These are phyloP conservation scores for Tricholoma furcatifolium DNA, from an alignment of 768 basidiomycete genomes.

Conservation along the genomic window DNA sequence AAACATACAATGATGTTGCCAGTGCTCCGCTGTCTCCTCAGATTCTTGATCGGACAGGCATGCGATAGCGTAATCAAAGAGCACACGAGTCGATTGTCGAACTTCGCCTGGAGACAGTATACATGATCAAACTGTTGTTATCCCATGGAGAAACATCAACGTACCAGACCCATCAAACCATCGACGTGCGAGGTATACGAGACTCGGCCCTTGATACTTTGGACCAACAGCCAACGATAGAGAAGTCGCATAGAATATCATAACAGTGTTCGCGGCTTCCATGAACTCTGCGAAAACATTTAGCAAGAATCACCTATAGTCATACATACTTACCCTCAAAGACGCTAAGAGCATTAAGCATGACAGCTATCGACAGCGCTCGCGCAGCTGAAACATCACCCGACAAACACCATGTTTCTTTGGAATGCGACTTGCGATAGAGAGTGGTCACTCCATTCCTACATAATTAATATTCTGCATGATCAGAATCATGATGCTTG, in stretches of 20 bases:
- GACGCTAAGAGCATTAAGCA: conserved; percentile 71
- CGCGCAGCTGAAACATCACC: conserved; percentile 66
- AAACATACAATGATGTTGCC: conserved; percentile 9
- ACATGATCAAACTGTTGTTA: background rate
- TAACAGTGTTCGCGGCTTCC: conserved; percentile 68
- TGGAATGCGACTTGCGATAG: conserved; percentile 34
- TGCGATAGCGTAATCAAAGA: conserved; percentile 77
- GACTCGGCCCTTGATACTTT: conserved; percentile 62
- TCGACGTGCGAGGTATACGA: conserved; percentile 67
- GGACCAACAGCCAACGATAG: conserved; percentile 61
- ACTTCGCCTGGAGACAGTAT: conserved; percentile 54
- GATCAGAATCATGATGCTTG: conserved; percentile 6
- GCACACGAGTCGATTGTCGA: conserved; percentile 68
- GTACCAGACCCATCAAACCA: conserved; percentile 79
- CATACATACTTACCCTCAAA: conserved; percentile 52
- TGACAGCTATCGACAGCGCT: conserved; percentile 61
- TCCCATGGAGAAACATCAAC: conserved; percentile 16
- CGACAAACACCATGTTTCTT: conserved; percentile 73
- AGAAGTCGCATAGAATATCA: conserved; percentile 78
- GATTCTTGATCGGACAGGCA: conserved; percentile 70
- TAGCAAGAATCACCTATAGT: background rate
- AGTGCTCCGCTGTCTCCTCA: conserved; percentile 24
- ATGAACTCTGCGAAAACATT: conserved; percentile 51
- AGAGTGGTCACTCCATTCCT: conserved; percentile 43
- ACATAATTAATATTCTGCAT: background rate